Evolutionary conservation across 371 early-diverging fungal species (phyloP).

Genomic region (Choanephora cucurbitarum): DNA sequence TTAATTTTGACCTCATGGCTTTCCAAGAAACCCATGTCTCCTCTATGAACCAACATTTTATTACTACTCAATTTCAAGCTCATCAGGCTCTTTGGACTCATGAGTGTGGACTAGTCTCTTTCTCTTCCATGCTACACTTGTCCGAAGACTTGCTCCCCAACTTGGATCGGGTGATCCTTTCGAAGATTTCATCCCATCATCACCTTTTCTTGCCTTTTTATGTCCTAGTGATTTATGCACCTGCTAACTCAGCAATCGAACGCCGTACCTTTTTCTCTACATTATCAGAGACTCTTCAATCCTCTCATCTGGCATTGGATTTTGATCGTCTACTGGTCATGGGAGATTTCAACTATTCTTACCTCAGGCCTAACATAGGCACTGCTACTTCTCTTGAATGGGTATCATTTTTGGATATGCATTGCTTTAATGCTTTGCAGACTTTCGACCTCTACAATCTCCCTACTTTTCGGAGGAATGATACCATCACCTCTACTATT

Average conservation of each 20-base stretch:
- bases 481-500: neutral
- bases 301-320: neutral
- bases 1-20: neutral
- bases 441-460: neutral
- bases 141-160: too few species aligned
- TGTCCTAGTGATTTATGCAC: constrained; percentile 1
- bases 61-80: constrained; percentile 1
- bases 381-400: too few species aligned
- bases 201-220: neutral
- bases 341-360: constrained; percentile 4
- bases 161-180: neutral
- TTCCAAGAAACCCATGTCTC: constrained; percentile 6
- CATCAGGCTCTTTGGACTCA: neutral
- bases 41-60: neutral
- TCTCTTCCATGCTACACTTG: neutral
- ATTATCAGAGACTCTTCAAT: too few species aligned
- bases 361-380: neutral
- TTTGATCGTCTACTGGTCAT: too few species aligned
- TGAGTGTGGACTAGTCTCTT: constrained; percentile 4
- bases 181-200: neutral
- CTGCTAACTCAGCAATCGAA: neutral
- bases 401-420: neutral
- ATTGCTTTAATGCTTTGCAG: neutral
- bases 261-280: too few species aligned
- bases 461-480: neutral